phyloP scores from a whole-genome alignment of 2,329 filamentous ascomycete genomes.

The Zasmidium citrigriseum region DNA sequence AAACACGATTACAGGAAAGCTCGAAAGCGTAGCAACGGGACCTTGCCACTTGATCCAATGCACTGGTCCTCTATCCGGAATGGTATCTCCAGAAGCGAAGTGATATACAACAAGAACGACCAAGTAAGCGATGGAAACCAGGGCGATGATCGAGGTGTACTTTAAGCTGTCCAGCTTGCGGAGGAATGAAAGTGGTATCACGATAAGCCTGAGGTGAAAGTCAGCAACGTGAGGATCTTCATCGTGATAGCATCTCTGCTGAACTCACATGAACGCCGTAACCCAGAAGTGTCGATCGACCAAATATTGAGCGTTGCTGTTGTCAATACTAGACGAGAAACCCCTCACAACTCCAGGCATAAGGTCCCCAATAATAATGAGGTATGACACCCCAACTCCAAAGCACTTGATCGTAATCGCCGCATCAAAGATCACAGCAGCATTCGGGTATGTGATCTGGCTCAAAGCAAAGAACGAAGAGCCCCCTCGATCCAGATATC shows the following conservation, averaged over 20 bases:
- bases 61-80: conserved; percentile 72
- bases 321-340: conserved; percentile 59
- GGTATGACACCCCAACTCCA: conserved; percentile 92
- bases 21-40: conserved; percentile 74
- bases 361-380: conserved; percentile 97
- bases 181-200: conserved; percentile 92
- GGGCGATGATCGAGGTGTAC: conserved; percentile 89
- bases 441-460: conserved; percentile 94
- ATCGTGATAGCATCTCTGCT: neutral
- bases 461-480: conserved; percentile 96
- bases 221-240: conserved; percentile 20
- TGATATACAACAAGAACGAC: conserved; percentile 93
- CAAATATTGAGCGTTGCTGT: conserved; percentile 68
- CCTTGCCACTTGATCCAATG: conserved; percentile 78
- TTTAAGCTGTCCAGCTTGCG: conserved; percentile 91
- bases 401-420: conserved; percentile 98
- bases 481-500: conserved; percentile 85
- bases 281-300: conserved; percentile 96
- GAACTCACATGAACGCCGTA: conserved; percentile 82
- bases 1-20: conserved; percentile 93
- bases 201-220: conserved; percentile 65
- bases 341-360: conserved; percentile 93
- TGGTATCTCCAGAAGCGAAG: conserved; percentile 75
- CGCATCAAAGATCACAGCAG: conserved; percentile 90
- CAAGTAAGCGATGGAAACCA: conserved; percentile 91